These are phyloP conservation scores for Apocynum venetum DNA, from an alignment of 257 asterid species.

Conservation along the genomic window DNA sequence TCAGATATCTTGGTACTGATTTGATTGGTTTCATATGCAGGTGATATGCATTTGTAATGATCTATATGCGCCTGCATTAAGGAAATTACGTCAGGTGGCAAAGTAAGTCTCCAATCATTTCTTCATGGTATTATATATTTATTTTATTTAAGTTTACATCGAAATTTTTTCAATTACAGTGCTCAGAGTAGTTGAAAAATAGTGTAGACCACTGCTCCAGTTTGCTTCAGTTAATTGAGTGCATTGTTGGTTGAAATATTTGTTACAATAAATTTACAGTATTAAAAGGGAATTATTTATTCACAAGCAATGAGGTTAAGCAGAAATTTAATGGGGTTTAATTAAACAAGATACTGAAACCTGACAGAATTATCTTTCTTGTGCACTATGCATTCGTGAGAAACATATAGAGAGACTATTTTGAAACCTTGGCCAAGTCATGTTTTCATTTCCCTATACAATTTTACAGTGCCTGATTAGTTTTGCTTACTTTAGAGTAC, in stretches of 20 bases:
- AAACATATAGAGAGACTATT: too few relatives aligned
- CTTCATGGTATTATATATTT: neutral
- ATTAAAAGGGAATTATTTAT: neutral
- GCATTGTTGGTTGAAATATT: neutral
- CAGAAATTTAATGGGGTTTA: neutral
- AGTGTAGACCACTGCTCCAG: neutral
- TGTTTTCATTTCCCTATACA: too few relatives aligned
- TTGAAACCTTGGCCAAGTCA: too few relatives aligned
- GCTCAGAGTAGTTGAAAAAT: neutral
- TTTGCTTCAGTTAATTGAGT: neutral
- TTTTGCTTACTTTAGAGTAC: too few relatives aligned
- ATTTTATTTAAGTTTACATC: neutral
- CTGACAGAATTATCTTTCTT: neutral
- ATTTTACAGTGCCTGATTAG: too few relatives aligned
- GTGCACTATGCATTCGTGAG: neutral
- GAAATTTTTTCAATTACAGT: neutral
- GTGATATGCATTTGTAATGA: constrained; percentile 96
- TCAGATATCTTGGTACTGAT: constrained; percentile 25
- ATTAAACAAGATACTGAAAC: neutral
- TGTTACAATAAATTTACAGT: neutral
- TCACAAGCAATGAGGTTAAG: neutral
- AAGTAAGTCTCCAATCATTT: constrained; percentile 50
- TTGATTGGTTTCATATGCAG: constrained; percentile 39
- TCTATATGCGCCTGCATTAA: constrained; percentile 86
- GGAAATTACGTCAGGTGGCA: constrained; percentile 95